Base-by-base conservation (phyloP, 805 yeast species). In the Wickerhamomyces rabaulensis region DNA sequence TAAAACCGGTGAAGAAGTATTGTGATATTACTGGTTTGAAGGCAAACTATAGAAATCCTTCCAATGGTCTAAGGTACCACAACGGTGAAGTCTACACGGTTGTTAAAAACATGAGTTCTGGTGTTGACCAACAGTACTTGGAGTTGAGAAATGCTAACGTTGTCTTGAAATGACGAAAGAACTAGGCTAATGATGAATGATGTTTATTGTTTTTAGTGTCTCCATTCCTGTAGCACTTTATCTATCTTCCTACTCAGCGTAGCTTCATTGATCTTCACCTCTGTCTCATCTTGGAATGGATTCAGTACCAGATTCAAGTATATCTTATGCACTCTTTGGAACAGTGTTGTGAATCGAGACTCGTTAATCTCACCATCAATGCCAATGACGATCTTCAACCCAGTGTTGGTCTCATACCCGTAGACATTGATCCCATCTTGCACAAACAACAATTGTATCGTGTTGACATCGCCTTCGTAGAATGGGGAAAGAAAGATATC, bases 1-100 rank as follows among this genome's bases (percentile, higher is more conserved):
- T 90, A 53, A 76, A 71, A 52, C 98, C 98, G 0, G 69, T 74
- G 16, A 88, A 84, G 67, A 84, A 81, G 52, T 91, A 89, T 66
- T 92, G 99, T 65, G 99, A 94, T 61, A 81, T 92, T 41, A 92
- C 98, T 0, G 99, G 99, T 0, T 69, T 92, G 19, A 82, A 79
- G 42, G 92, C 90, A 0, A 75, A 68, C 26, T 92, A 92, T 70
- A 82, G 78, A 60, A 75, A 84, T 22, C 94, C 94, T 0, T 74
- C 82, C 22, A 85, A 80, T 57, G 84, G 85, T 38, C 68, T 92
- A 44, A 71, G 96, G 46, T 92, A 81, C 63, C 81, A 87, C 64
- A 84, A 92, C 62, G 80, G 80, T 43, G 97, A 92, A 64, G 83
- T 92, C 26, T 91, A 80, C 63, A 87, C 83, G 41, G 72, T 84